These are phyloP conservation scores for Medicago lupulina DNA, from an alignment of 306 rosid species.

Conservation along the genomic window DNA sequence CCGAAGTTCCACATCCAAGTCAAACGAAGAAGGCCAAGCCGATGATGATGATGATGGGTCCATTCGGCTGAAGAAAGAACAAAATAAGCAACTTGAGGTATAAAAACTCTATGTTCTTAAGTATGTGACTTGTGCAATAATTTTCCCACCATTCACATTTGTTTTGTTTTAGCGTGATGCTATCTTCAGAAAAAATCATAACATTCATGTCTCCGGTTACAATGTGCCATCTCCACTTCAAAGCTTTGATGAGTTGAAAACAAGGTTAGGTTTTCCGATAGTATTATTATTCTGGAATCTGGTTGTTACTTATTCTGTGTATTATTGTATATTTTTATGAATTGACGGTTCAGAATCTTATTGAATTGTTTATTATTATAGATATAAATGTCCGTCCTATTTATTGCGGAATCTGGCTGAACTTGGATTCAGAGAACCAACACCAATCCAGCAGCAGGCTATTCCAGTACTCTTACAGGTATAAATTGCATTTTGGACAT, in stretches of 20 bases:
- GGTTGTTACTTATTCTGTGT: slow-evolving; percentile 30
- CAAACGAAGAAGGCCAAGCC: slow-evolving; percentile 44
- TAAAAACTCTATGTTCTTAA: background rate
- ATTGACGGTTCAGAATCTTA: slow-evolving; percentile 38
- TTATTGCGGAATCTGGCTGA: slow-evolving; percentile 68
- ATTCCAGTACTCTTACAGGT: slow-evolving; percentile 89
- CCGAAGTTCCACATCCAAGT: slow-evolving; percentile 58
- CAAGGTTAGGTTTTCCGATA: slow-evolving; percentile 62
- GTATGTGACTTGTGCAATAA: background rate
- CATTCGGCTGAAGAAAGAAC: slow-evolving; percentile 64
- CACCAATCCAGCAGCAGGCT: slow-evolving; percentile 98
- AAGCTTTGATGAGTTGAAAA: slow-evolving; percentile 71
- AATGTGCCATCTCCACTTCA: slow-evolving; percentile 81
- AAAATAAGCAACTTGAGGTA: slow-evolving; percentile 82
- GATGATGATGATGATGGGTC: slow-evolving; percentile 39
- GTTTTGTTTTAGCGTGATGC: slow-evolving; percentile 66
- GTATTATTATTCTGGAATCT: slow-evolving; percentile 10
- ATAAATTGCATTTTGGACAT: slow-evolving; percentile 52
- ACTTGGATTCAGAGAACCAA: slow-evolving; percentile 86
- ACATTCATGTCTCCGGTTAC: slow-evolving; percentile 87
- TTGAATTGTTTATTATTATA: slow-evolving; percentile 42
- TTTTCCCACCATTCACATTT: slow-evolving; percentile 6
- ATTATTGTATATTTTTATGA: slow-evolving; percentile 1
- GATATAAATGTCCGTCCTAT: slow-evolving; percentile 69
- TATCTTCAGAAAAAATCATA: slow-evolving; percentile 65